Conservation (phyloP, 176 grass and related monocot species). For the Oryza coarctata region DNA sequence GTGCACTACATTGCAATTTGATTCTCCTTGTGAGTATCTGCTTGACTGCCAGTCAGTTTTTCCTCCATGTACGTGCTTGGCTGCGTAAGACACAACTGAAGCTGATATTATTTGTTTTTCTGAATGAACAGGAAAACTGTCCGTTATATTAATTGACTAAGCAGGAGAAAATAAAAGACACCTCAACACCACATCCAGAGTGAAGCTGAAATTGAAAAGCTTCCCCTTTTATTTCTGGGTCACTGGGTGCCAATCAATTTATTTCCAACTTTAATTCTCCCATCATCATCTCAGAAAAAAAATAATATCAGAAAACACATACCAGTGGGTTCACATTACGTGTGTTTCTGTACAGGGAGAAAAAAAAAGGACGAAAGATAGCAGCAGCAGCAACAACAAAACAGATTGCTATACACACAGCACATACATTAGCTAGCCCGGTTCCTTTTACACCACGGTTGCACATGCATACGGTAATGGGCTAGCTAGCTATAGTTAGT, state of each 20-base stretch:
- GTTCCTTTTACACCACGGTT: conserved; percentile 36
- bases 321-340: background rate
- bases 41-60: background rate
- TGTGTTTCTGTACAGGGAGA: background rate
- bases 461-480: conserved; percentile 31
- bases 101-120: no score
- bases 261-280: conserved; percentile 10
- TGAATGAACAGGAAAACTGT: no score
- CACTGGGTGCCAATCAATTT: conserved; percentile 14
- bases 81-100: background rate
- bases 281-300: background rate
- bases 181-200: background rate
- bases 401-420: background rate
- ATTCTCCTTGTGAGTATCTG: background rate
- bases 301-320: background rate
- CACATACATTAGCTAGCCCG: conserved; percentile 10
- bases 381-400: background rate
- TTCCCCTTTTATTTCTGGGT: background rate
- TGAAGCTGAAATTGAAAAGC: background rate
- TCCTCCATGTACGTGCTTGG: no score
- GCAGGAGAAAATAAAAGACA: background rate
- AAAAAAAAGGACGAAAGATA: conserved; percentile 1
- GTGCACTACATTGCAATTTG: background rate
- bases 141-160: no score
- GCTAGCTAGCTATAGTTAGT: background rate